These are phyloP conservation scores for Bryoglossum gracile DNA, from an alignment of 495 filamentous ascomycete genomes.

Conservation along the genomic window DNA sequence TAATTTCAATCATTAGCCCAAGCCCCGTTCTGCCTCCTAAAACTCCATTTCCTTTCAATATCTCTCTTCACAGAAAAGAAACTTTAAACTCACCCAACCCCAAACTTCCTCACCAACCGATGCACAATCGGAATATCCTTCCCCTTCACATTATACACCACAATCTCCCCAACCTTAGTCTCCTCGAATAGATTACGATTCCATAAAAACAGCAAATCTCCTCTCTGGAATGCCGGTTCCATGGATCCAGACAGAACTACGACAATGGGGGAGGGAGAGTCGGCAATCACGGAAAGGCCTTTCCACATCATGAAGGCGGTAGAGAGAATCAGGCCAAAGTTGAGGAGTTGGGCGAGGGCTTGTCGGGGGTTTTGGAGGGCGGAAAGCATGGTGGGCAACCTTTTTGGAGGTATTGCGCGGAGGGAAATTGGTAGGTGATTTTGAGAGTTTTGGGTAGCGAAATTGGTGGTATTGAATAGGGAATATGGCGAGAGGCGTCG, in stretches of 20 bases:
- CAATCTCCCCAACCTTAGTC: slow-evolving; percentile 76
- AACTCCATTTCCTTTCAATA: neutral
- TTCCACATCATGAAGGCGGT: slow-evolving; percentile 99
- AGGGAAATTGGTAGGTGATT: neutral
- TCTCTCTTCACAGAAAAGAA: neutral
- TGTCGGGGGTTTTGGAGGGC: slow-evolving; percentile 71
- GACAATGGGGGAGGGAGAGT: slow-evolving; percentile 89
- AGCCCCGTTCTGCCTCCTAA: neutral
- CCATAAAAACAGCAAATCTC: slow-evolving; percentile 91
- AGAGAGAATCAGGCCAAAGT: slow-evolving; percentile 89
- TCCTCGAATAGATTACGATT: slow-evolving; percentile 67
- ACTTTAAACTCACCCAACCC: slow-evolving; percentile 40
- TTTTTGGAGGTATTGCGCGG: slow-evolving; percentile 1
- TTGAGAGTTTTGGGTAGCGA: neutral
- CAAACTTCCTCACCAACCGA: slow-evolving; percentile 69
- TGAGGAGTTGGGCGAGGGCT: slow-evolving; percentile 80
- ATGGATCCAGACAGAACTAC: slow-evolving; percentile 92
- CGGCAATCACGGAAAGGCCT: slow-evolving; percentile 74
- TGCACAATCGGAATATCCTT: slow-evolving; percentile 97
- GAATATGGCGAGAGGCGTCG: neutral
- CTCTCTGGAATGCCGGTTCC: slow-evolving; percentile 96
- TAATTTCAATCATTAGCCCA: slow-evolving; percentile 20
- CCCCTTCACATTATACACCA: slow-evolving; percentile 87
- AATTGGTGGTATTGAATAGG: neutral
- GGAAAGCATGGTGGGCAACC: slow-evolving; percentile 68